Evolutionary conservation across 2,329 filamentous ascomycete species (phyloP), one percentile per base, ranked within the genome.

Genomic region (Lachnellula cervina): DNA sequence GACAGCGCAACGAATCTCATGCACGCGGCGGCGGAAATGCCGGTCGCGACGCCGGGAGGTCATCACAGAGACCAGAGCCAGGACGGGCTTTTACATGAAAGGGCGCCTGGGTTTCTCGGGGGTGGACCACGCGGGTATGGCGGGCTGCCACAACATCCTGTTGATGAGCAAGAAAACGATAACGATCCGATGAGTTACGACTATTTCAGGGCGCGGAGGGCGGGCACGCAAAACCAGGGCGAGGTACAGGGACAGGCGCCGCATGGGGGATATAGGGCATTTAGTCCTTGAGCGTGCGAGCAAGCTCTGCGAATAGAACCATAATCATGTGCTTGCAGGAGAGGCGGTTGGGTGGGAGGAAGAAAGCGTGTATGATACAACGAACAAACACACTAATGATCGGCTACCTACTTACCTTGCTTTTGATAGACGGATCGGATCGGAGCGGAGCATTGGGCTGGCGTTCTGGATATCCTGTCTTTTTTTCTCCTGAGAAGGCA

Each of bases 41-140:
- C 80, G 1, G 66, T 79, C 49, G 70, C 71, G 4, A 59, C 66
- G 3, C 71, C 74, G 35, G 44, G 64, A 62, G 14, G 58, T 55
- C 37, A 58, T 57, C 51, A n/a, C 11, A 16, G 59, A 56, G 69
- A 71, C 11, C 66, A 66, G 28, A 73, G 72, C 49, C 63, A 65
- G 28, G 72, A 69, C 45, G 71, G 75, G 2, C 16, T 17, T 16
- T 2, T 3, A 42, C 38, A 42, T 42, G 38, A 16, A 7, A 75
- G 76, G 2, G 74, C 77, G 1, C 76, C 76, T 4, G 79, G 80
- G 11, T 79, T 81, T 58, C 68, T 83, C 17, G 81, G 81, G 17
- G 80, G 81, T 52, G 81, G 82, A 2, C 80, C 81, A 1, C 72
- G 76, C 50, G 82, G 83, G 0, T 86, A 86, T 66, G 83, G 80